phyloP scores from a whole-genome alignment of 352 stramenopile genomes.

The Phytophthora sojae region DNA sequence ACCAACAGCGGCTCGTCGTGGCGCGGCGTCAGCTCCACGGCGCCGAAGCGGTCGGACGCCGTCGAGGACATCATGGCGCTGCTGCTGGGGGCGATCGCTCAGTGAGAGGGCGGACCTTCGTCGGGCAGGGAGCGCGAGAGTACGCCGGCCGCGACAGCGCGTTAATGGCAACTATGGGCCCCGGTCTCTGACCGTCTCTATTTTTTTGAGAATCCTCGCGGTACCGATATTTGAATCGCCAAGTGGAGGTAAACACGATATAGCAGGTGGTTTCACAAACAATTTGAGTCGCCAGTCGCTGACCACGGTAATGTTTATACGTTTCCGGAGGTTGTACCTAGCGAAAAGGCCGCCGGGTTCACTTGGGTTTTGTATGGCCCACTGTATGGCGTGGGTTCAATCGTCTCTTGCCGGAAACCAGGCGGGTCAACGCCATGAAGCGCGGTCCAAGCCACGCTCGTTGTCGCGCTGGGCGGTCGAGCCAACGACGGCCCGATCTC shows the following conservation, averaged over 20 bases:
- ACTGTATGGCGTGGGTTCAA: slow-evolving; percentile 10
- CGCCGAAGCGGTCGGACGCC: slow-evolving; percentile 41
- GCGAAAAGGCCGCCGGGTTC: slow-evolving; percentile 11
- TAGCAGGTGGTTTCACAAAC: background rate
- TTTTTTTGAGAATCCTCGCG: background rate
- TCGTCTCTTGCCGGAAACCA: slow-evolving; percentile 19
- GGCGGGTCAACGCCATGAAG: background rate
- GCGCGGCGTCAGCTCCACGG: slow-evolving; percentile 64
- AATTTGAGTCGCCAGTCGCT: background rate
- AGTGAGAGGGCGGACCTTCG: slow-evolving; percentile 24
- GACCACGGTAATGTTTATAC: background rate
- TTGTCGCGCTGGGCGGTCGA: slow-evolving; percentile 12
- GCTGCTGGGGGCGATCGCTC: slow-evolving; percentile 8
- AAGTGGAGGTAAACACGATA: background rate
- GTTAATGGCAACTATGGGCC: slow-evolving; percentile 11
- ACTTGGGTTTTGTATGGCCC: slow-evolving; percentile 16
- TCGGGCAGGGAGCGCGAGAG: slow-evolving; percentile 16
- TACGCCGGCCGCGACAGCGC: slow-evolving; percentile 9
- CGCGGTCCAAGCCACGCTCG: background rate
- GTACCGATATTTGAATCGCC: background rate
- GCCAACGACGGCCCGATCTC: background rate
- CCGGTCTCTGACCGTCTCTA: slow-evolving; percentile 22
- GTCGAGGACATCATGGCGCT: slow-evolving; percentile 36
- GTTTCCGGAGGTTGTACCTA: slow-evolving; percentile 21
- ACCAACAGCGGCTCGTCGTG: slow-evolving; percentile 68